Percentiles rank a stretch among this genome's conserved stretches.
These are phyloP conservation scores for Lojkania enalia DNA, from an alignment of 2,329 filamentous ascomycete species.

Conservation along the genomic window DNA sequence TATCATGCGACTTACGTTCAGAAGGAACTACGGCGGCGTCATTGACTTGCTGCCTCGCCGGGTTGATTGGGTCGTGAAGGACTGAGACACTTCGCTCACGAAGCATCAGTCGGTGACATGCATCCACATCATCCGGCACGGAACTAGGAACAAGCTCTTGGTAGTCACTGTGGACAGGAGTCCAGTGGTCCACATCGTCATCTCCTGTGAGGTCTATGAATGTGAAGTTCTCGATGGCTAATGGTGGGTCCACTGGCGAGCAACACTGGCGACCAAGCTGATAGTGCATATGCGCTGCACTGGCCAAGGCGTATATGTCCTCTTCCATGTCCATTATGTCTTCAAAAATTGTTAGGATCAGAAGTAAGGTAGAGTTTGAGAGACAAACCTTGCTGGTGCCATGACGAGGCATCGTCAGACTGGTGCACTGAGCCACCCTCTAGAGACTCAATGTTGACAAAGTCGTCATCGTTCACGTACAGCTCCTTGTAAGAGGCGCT, in stretches of 20 bases:
- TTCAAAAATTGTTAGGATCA: conserved; percentile 9
- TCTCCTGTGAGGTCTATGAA: conserved; percentile 7
- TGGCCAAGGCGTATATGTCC: conserved; percentile 7
- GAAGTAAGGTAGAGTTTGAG: conserved; percentile 10
- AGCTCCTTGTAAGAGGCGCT: conserved; percentile 8
- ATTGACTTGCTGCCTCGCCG: conserved; percentile 5
- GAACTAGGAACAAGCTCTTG: conserved; percentile 7
- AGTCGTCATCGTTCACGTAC: conserved; percentile 5
- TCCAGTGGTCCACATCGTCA: conserved; percentile 5
- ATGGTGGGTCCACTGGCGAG: conserved; percentile 6
- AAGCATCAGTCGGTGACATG: conserved; percentile 6
- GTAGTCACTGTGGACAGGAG: conserved; percentile 5
- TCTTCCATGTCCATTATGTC: conserved; percentile 8
- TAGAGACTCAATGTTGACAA: conserved; percentile 8
- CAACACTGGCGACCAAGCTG: conserved; percentile 4
- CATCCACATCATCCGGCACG: conserved; percentile 3
- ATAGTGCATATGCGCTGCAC: conserved; percentile 8
- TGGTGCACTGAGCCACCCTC: conserved; percentile 6
- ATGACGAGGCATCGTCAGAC: conserved; percentile 7
- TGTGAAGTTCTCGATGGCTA: conserved; percentile 6
- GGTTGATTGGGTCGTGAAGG: conserved; percentile 2
- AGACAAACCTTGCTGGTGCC: conserved; percentile 7
- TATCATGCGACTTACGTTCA: conserved; percentile 6
- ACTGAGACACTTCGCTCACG: conserved; percentile 5
- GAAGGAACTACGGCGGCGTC: conserved; percentile 4